Evolutionary conservation across 306 rosid species (phyloP), one percentile per base, ranked within the genome.

Genomic region (Cucurbita argyrosperma): DNA sequence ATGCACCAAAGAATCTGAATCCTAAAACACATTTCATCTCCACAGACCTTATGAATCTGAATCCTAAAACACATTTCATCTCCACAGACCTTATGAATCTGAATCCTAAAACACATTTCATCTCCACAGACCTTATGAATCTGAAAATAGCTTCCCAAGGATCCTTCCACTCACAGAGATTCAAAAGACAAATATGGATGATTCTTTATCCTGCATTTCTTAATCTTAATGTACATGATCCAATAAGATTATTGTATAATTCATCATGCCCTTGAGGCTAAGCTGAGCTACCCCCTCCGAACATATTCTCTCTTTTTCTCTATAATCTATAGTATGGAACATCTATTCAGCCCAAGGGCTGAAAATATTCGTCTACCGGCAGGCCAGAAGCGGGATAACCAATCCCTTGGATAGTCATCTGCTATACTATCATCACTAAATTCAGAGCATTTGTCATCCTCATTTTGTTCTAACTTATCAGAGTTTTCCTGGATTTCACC

Each of bases 301-400:
- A 73, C n/a, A 37, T 37, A 38, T 5, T 73, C 51, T 23, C 43
- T 40, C 45, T 64, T 59, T 50, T 70, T 40, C 38, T 12, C 16
- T 16, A 70, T 45, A 18, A 18, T 54, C 81, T 79, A 92, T 42
- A 90, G 88, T 73, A 92, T 87, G 79, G 87, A 65, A 79, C 96
- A 91, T 77, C 92, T 86, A 57, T 85, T 82, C 75, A 84, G 61
- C 38, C 90, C 89, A 21, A 93, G 85, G 75, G 88, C 80, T 15
- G 89, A 78, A 58, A 84, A 85, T 53, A 87, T 14, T 83, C 87
- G 80, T 70, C 86, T 76, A 49, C 87, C 80, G 21, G 76, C 13
- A 6, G 91, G 86, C 99, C 92, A 81, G 76, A 91, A 57, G 72
- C 43, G 76, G 78, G 95, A 85, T 76, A 88, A 83, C 96, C 89